Evolutionary conservation across 2,329 filamentous ascomycete species (phyloP).

Genomic region (Pyrenochaeta sp.): DNA sequence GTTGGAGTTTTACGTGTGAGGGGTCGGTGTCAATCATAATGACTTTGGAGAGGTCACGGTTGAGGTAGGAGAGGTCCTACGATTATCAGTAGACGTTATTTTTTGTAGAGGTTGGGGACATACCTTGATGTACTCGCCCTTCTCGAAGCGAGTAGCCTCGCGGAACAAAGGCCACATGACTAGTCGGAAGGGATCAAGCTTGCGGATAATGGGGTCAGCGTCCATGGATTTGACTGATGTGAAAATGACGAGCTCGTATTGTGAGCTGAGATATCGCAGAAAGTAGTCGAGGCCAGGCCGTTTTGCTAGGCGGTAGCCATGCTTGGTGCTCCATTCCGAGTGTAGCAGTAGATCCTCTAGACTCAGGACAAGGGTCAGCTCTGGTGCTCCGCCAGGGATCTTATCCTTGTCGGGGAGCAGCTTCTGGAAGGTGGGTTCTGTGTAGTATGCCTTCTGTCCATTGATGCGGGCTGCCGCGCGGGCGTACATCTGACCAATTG

Average conservation of each 20-base stretch:
- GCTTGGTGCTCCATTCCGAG: constrained; percentile 91
- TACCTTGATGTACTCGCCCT: constrained; percentile 96
- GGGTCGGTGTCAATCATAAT: constrained; percentile 91
- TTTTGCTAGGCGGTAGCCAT: constrained; percentile 96
- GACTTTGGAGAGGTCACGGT: constrained; percentile 93
- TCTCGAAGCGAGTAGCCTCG: constrained; percentile 96
- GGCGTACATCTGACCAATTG: constrained; percentile 77
- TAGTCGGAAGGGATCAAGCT: constrained; percentile 93
- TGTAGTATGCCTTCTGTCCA: constrained; percentile 88
- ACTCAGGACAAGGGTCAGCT: constrained; percentile 91
- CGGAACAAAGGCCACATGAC: constrained; percentile 95
- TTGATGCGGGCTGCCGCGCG: constrained; percentile 78
- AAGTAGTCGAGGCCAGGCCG: constrained; percentile 97
- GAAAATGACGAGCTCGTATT: constrained; percentile 97
- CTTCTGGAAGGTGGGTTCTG: constrained; percentile 93
- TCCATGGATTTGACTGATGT: constrained; percentile 85
- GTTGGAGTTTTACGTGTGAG: constrained; percentile 83
- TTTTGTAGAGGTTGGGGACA: constrained; percentile 20
- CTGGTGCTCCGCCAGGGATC: constrained; percentile 69
- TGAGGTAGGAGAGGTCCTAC: constrained; percentile 95
- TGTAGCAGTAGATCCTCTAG: constrained; percentile 94
- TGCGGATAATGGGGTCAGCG: constrained; percentile 87
- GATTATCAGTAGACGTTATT: constrained; percentile 16
- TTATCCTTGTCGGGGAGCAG: constrained; percentile 79
- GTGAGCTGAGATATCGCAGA: constrained; percentile 93